Conservation (phyloP, 164 flowering plant genomes). For the Magnolia officinalis region DNA sequence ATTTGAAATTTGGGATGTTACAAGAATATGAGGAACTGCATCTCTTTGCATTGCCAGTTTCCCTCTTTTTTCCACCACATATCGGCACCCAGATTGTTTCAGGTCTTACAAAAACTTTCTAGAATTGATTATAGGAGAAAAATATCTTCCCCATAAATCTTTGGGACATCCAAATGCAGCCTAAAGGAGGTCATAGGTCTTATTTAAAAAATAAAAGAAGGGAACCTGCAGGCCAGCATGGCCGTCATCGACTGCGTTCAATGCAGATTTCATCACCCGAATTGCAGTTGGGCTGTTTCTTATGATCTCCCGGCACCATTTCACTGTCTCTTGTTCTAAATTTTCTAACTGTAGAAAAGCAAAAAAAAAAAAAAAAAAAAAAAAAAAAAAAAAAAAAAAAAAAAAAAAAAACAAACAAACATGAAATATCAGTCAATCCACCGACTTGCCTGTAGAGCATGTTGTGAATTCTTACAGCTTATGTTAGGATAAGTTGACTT, state of each 20-base stretch:
- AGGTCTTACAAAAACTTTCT: background rate
- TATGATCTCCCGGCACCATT: constrained; percentile 91
- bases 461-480: too few species aligned
- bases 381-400: constrained; percentile 1
- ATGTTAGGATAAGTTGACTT: too few species aligned
- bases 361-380: background rate
- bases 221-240: constrained; percentile 94
- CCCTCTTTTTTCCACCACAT: background rate
- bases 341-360: constrained; percentile 48
- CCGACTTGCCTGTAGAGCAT: background rate
- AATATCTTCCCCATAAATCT: background rate
- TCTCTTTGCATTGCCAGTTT: too few species aligned
- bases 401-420: background rate
- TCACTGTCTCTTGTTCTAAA: constrained; percentile 78
- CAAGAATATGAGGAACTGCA: too few species aligned
- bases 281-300: constrained; percentile 91
- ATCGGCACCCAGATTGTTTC: background rate
- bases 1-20: too few species aligned
- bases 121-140: background rate
- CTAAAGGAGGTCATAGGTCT: too few species aligned
- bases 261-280: constrained; percentile 79
- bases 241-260: constrained; percentile 96
- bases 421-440: background rate
- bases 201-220: background rate
- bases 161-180: too few species aligned